Evolutionary conservation across 306 rosid genomes (phyloP).

Genomic region (Rosa chinensis): DNA sequence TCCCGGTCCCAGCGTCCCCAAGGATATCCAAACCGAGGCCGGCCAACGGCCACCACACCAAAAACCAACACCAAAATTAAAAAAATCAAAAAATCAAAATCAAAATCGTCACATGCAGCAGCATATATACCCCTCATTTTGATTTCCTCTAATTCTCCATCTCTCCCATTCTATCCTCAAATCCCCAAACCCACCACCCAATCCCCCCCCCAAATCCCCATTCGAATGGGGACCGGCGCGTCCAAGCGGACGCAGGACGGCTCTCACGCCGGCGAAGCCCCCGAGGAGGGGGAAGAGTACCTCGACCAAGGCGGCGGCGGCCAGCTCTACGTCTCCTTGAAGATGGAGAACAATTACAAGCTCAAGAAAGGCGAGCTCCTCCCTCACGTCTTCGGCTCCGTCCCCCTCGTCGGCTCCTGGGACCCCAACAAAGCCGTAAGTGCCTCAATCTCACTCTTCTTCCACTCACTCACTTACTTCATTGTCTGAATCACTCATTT

Average conservation of each 20-base stretch:
- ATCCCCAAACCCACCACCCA: conserved; percentile 2
- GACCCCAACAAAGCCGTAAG: conserved; percentile 85
- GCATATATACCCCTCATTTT: not conserved
- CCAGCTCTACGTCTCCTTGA: conserved; percentile 83
- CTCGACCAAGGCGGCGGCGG: conserved; percentile 68
- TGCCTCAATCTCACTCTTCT: not conserved
- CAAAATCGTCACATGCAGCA: no score
- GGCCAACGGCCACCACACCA: no score
- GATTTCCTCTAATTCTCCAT: conserved; percentile 11
- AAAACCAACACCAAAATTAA: no score
- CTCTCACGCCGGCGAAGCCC: conserved; percentile 37
- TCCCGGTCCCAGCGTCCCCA: no score
- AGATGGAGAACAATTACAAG: conserved; percentile 78
- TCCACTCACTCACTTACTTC: not conserved
- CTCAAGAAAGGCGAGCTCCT: conserved; percentile 72
- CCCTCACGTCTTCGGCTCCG: conserved; percentile 92
- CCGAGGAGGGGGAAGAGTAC: conserved; percentile 39
- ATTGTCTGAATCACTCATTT: not conserved
- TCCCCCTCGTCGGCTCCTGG: conserved; percentile 90
- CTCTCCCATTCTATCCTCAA: conserved; percentile 21
- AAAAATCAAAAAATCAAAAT: no score
- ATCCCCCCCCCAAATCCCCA: no score
- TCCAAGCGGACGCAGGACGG: conserved; percentile 59
- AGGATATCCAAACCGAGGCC: no score
- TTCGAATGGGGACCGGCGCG: conserved; percentile 65